These are phyloP conservation scores for Whalleya microplaca DNA, from an alignment of 2,329 filamentous ascomycete genomes.

Conservation along the genomic window DNA sequence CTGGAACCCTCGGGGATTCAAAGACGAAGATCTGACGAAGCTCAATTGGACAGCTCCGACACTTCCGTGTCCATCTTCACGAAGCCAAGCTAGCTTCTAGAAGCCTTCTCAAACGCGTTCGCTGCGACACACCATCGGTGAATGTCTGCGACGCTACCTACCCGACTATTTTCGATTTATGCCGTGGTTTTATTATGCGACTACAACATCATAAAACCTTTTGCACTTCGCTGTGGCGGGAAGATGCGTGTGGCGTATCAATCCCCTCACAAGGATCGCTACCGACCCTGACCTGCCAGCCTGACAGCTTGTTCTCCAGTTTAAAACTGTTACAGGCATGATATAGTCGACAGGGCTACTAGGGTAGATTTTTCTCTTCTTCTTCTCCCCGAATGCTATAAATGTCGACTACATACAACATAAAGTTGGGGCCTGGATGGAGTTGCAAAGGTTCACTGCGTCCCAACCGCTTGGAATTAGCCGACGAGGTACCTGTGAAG, in stretches of 20 bases:
- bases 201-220: slow-evolving; percentile 14
- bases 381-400: too few species aligned
- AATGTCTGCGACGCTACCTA: slow-evolving; percentile 17
- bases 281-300: not conserved
- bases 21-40: slow-evolving; percentile 15
- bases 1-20: slow-evolving; percentile 2
- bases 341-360: too few species aligned
- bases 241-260: slow-evolving; percentile 14
- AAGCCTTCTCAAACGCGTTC: slow-evolving; percentile 20
- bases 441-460: too few species aligned
- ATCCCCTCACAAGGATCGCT: not conserved
- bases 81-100: slow-evolving; percentile 18
- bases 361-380: too few species aligned
- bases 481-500: too few species aligned
- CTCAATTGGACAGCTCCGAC: slow-evolving; percentile 15
- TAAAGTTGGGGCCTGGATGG: too few species aligned
- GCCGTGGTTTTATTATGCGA: slow-evolving; percentile 11
- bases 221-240: slow-evolving; percentile 5
- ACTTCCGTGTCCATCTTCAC: slow-evolving; percentile 13
- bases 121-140: slow-evolving; percentile 13
- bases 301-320: slow-evolving; percentile 1
- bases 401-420: too few species aligned
- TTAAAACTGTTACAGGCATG: not conserved
- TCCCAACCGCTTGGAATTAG: too few species aligned
- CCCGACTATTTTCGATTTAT: slow-evolving; percentile 13